phyloP scores from a whole-genome alignment of 1,284 basidiomycete genomes.

The Acaromyces ingoldii region DNA sequence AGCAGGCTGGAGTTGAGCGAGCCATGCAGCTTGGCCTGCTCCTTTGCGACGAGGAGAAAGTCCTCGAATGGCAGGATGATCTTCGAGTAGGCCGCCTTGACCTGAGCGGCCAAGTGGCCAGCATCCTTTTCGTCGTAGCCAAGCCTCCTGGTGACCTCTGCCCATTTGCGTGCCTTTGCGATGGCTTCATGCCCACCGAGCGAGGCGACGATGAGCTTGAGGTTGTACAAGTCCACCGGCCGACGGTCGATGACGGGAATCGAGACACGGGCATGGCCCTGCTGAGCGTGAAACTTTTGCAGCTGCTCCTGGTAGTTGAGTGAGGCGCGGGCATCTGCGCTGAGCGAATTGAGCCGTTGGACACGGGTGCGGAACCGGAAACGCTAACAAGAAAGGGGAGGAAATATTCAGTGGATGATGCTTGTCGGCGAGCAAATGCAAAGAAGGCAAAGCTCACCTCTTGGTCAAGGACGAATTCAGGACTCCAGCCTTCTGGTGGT shows the following conservation, averaged over 20 bases:
- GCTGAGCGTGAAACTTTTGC: conserved; percentile 59
- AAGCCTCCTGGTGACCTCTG: conserved; percentile 71
- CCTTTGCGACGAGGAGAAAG: conserved; percentile 61
- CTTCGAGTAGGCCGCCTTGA: conserved; percentile 81
- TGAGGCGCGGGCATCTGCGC: conserved; percentile 91
- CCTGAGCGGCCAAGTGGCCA: conserved; percentile 74
- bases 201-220: conserved; percentile 84
- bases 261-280: conserved; percentile 64
- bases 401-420: conserved; percentile 96
- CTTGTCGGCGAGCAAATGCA: conserved; percentile 77
- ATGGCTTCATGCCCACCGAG: conserved; percentile 67
- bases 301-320: conserved; percentile 96
- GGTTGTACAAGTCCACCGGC: conserved; percentile 82
- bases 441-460: conserved; percentile 60
- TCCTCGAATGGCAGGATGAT: conserved; percentile 92
- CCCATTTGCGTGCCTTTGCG: conserved; percentile 76
- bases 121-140: conserved; percentile 62
- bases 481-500: conserved; percentile 87
- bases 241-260: conserved; percentile 90
- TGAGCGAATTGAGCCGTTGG: conserved; percentile 91
- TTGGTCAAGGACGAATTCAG: conserved; percentile 93
- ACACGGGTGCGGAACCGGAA: conserved; percentile 94
- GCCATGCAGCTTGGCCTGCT: conserved; percentile 19
- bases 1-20: no score
- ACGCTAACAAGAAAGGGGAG: conserved; percentile 58